Evolutionary conservation across 768 basidiomycete genomes (phyloP).

Genomic region (Lactifluus volemus): DNA sequence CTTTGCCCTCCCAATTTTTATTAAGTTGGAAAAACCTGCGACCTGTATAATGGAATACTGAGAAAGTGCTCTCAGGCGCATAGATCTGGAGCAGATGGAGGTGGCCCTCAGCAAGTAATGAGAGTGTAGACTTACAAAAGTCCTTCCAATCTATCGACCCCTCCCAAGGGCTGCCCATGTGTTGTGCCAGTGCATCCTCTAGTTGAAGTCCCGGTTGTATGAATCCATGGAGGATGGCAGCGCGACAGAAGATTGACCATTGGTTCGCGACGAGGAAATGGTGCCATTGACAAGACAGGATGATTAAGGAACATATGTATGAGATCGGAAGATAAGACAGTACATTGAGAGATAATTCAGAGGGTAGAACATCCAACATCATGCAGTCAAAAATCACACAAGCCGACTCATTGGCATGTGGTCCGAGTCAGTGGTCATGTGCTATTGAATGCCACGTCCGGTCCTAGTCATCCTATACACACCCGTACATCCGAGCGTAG

Average conservation of each 20-base stretch:
- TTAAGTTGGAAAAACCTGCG: slow-evolving; percentile 36
- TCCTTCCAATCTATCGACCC: slow-evolving; percentile 45
- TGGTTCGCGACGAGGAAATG: slow-evolving; percentile 42
- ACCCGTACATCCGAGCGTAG: no score
- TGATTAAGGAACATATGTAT: slow-evolving; percentile 30
- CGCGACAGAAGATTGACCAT: slow-evolving; percentile 44
- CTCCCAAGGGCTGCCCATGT: slow-evolving; percentile 30
- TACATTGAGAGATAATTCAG: slow-evolving; percentile 47
- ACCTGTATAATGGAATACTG: slow-evolving; percentile 26
- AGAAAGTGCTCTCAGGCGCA: neutral
- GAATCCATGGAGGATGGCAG: slow-evolving; percentile 45
- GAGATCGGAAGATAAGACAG: slow-evolving; percentile 43
- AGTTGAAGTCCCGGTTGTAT: slow-evolving; percentile 26
- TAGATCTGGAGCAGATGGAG: neutral
- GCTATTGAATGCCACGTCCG: no score
- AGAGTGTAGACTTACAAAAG: slow-evolving; percentile 41
- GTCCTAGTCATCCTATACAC: no score
- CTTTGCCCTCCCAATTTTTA: slow-evolving; percentile 48
- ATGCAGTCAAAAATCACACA: neutral
- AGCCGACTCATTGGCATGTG: no score
- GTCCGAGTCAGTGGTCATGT: no score
- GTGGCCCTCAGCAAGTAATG: no score
- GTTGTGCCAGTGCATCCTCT: slow-evolving; percentile 25
- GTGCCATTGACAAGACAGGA: slow-evolving; percentile 40
- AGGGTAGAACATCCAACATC: slow-evolving; percentile 40